A percentile compares a stretch with the other conserved stretches of the same genome.
Evolutionary conservation across 75 land plant genomes (phyloP).

Genomic region (Gnetum montanum): DNA sequence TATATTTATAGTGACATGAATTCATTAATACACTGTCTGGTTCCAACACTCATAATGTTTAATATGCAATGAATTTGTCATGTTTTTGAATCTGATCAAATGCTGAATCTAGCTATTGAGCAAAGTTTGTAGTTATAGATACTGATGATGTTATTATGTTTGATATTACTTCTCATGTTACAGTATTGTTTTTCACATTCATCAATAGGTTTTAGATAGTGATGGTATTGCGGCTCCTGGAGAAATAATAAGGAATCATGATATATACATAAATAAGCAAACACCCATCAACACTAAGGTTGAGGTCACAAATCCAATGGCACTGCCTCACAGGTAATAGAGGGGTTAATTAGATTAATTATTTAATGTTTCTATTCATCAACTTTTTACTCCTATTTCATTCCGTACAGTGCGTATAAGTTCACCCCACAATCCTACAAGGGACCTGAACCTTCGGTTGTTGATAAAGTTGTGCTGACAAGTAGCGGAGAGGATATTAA

Average conservation of each 20-base stretch:
- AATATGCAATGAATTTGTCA: too few relatives aligned
- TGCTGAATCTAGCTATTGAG: too few relatives aligned
- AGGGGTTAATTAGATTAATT: background rate
- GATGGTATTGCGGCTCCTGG: conserved; percentile 98
- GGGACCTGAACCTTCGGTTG: conserved; percentile 66
- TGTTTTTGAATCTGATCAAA: too few relatives aligned
- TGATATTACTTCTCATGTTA: too few relatives aligned
- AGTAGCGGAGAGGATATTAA: conserved; percentile 39
- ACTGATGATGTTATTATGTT: too few relatives aligned
- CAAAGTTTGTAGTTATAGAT: too few relatives aligned
- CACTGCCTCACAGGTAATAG: conserved; percentile 62
- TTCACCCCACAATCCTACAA: conserved; percentile 48
- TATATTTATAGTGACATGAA: too few relatives aligned
- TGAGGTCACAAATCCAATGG: conserved; percentile 18
- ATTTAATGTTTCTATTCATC: background rate
- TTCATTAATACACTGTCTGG: too few relatives aligned
- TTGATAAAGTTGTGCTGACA: conserved; percentile 74
- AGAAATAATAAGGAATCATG: conserved; percentile 67
- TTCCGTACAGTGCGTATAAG: conserved; percentile 60
- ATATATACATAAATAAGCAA: conserved; percentile 74
- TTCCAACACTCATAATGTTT: too few relatives aligned
- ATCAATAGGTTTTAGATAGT: conserved; percentile 64
- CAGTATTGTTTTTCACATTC: too few relatives aligned
- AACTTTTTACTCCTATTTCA: background rate
- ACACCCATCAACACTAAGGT: conserved; percentile 48